phyloP scores from a whole-genome alignment of 768 basidiomycete genomes.

The Rhizopogon roseolus region DNA sequence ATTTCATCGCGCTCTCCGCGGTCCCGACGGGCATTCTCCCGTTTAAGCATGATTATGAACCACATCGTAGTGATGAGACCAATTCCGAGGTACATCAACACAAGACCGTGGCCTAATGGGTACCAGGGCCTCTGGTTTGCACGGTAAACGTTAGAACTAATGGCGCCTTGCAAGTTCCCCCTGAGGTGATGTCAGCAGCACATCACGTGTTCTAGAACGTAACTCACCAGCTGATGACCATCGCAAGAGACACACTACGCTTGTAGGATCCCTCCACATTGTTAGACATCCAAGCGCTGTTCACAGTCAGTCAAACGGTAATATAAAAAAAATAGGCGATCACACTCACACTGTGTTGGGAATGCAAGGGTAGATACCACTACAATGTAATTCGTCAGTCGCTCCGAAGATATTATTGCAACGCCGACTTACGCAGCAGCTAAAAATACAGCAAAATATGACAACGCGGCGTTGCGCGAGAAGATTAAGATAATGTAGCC shows the following conservation, averaged over 20 bases:
- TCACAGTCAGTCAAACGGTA: constrained; percentile 1
- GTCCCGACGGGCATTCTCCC: constrained; percentile 63
- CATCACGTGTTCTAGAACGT: background rate
- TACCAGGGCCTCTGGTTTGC: constrained; percentile 66
- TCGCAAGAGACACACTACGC: constrained; percentile 64
- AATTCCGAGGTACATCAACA: constrained; percentile 67
- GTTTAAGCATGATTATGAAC: constrained; percentile 39
- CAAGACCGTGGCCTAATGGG: constrained; percentile 53
- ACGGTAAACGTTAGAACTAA: constrained; percentile 76
- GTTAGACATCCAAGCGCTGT: constrained; percentile 55
- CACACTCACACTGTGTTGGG: constrained; percentile 51
- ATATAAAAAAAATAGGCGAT: background rate
- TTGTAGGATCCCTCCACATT: constrained; percentile 77
- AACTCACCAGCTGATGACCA: constrained; percentile 61
- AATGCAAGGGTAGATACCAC: constrained; percentile 73
- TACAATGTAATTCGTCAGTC: constrained; percentile 13
- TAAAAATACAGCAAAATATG: constrained; percentile 69
- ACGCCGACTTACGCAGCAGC: constrained; percentile 51
- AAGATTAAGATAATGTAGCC: constrained; percentile 70
- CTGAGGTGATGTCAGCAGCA: constrained; percentile 24
- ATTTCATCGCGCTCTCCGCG: constrained; percentile 67
- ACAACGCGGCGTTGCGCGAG: constrained; percentile 58
- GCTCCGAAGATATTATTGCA: background rate
- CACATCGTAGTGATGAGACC: constrained; percentile 46
- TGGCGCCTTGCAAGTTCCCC: constrained; percentile 73